Percentiles rank a stretch among this genome's conserved stretches.
These are phyloP conservation scores for Middelhovenomyces tepae DNA, from an alignment of 805 yeast genomes.

Conservation along the genomic window DNA sequence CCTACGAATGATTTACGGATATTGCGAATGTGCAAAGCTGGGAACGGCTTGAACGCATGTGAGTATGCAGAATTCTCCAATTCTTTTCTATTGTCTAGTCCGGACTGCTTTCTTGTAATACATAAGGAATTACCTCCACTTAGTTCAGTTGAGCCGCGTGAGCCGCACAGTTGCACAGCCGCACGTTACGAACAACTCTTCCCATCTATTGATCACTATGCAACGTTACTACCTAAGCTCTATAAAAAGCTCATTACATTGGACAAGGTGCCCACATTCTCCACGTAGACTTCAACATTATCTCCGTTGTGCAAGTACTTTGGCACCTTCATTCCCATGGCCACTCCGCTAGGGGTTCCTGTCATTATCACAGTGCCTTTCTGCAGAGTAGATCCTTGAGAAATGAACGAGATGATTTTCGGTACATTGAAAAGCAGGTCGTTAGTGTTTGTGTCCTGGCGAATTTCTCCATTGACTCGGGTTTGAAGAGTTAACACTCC, in stretches of 20 bases:
- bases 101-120: too few species aligned
- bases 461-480: slow-evolving; percentile 30
- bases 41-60: too few species aligned
- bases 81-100: too few species aligned
- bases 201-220: too few species aligned
- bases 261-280: slow-evolving; percentile 34
- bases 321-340: slow-evolving; percentile 30
- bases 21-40: too few species aligned
- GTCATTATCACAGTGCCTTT: slow-evolving; percentile 38
- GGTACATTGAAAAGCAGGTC: slow-evolving; percentile 32
- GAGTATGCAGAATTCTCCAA: too few species aligned
- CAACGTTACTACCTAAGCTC: too few species aligned
- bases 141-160: too few species aligned
- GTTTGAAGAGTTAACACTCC: slow-evolving; percentile 26
- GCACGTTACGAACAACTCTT: too few species aligned
- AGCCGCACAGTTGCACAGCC: too few species aligned
- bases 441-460: slow-evolving; percentile 31
- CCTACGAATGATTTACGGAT: too few species aligned
- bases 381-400: slow-evolving; percentile 33
- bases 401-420: slow-evolving; percentile 29
- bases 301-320: slow-evolving; percentile 36
- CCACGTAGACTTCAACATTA: slow-evolving; percentile 32
- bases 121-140: too few species aligned
- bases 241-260: slow-evolving; percentile 27
- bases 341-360: slow-evolving; percentile 38